A percentile compares a stretch with the other conserved stretches of the same genome.
phyloP scores from a whole-genome alignment of 108 stramenopile genomes.

The Pseudonitzschia multiseries region DNA sequence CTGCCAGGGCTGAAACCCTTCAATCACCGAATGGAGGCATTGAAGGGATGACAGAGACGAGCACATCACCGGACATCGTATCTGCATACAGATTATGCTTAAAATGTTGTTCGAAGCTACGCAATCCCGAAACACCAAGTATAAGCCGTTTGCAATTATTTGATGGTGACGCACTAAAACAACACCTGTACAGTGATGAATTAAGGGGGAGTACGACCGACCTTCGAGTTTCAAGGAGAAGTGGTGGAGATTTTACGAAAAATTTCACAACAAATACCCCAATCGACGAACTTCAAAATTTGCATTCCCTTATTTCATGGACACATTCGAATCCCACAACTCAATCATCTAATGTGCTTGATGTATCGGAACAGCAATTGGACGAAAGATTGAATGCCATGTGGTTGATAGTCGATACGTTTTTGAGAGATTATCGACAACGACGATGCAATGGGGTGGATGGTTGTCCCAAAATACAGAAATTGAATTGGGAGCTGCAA shows the following conservation, averaged over 20 bases:
- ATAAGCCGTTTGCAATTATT: neutral
- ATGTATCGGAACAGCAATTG: neutral
- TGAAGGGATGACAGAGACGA: neutral
- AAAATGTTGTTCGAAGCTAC: neutral
- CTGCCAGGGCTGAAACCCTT: neutral
- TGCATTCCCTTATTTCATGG: neutral
- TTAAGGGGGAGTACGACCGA: too few relatives aligned
- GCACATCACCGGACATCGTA: neutral
- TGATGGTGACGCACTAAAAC: neutral
- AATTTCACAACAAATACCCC: neutral
- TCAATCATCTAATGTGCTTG: neutral
- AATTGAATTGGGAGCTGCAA: neutral
- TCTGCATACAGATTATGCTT: neutral
- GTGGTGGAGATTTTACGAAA: neutral
- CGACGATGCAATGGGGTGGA: neutral
- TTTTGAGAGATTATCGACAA: neutral
- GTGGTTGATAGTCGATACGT: slow-evolving; percentile 1
- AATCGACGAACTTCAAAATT: neutral
- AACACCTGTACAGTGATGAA: neutral
- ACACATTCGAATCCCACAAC: neutral
- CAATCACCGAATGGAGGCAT: neutral
- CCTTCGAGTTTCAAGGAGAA: too few relatives aligned
- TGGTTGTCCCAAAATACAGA: neutral
- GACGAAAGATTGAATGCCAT: neutral
- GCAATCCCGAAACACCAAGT: neutral